A percentile compares a stretch with the other conserved stretches of the same genome.
These are phyloP conservation scores for Penicillium glabrum DNA, from an alignment of 2,329 filamentous ascomycete genomes.

Conservation along the genomic window DNA sequence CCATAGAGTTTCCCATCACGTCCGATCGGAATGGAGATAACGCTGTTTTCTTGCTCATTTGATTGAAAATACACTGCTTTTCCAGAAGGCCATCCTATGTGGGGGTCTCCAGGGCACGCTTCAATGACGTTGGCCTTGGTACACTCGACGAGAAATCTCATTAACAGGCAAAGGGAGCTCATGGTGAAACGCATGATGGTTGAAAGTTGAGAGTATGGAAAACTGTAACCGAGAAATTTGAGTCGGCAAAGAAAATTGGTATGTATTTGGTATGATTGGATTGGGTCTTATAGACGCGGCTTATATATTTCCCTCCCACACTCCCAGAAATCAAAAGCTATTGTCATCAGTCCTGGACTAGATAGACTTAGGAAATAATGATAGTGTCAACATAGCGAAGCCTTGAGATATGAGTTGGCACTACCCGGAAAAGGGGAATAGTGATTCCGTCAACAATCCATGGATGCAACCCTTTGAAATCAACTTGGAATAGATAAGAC, in stretches of 20 bases:
- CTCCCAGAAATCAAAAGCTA: neutral
- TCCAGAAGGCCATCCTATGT: neutral
- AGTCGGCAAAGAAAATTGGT: neutral
- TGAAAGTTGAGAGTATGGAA: neutral
- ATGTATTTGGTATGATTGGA: neutral
- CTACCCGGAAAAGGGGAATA: too few relatives aligned
- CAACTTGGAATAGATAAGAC: too few relatives aligned
- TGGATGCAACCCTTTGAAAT: too few relatives aligned
- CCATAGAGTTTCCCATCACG: slow-evolving; percentile 49
- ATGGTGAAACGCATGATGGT: neutral
- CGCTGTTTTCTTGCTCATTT: slow-evolving; percentile 52
- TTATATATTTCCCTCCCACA: neutral
- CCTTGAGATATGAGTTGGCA: too few relatives aligned
- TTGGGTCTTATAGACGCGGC: neutral
- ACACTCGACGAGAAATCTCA: neutral
- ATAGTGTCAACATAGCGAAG: neutral
- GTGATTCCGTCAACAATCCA: too few relatives aligned
- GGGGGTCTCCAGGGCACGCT: neutral
- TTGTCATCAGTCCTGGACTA: neutral
- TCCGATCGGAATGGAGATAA: slow-evolving; percentile 53
- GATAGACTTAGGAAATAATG: neutral
- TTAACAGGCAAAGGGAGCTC: neutral
- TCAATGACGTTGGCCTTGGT: neutral
- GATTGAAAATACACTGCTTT: slow-evolving; percentile 59
- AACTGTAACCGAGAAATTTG: neutral